Conservation (phyloP, 2,329 filamentous ascomycete species). For the Cercospora janseana region DNA sequence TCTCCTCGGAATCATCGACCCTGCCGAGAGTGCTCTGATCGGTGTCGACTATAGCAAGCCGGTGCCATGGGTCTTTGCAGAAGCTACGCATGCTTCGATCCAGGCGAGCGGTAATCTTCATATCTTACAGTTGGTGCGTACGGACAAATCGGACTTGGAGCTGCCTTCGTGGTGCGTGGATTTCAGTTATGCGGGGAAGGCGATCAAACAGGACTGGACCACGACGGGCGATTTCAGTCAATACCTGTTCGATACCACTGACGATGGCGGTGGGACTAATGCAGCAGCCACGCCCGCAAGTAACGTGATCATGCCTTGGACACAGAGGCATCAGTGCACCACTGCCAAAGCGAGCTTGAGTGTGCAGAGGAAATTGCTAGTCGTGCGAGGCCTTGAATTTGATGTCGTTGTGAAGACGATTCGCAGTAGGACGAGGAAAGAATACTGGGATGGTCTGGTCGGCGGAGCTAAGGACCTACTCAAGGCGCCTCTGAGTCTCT, state of each 20-base stretch:
- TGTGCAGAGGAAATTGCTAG: not conserved
- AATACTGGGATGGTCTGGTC: not conserved
- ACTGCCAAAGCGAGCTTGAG: slow-evolving; percentile 4
- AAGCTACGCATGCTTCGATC: not conserved
- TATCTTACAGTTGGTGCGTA: not conserved
- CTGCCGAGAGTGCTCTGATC: not conserved
- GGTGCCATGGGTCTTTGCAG: not conserved
- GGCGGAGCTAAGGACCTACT: not conserved
- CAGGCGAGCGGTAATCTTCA: not conserved
- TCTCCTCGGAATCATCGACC: not conserved
- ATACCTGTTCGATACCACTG: not conserved
- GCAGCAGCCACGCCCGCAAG: not conserved
- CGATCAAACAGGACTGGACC: not conserved
- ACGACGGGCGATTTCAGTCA: slow-evolving; percentile 3
- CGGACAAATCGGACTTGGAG: not conserved
- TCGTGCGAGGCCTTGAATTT: not conserved
- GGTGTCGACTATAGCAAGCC: not conserved
- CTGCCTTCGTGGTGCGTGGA: slow-evolving; percentile 1
- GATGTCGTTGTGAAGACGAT: slow-evolving; percentile 3
- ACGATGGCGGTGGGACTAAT: not conserved
- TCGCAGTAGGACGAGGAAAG: not conserved
- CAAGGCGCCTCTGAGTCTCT: not conserved
- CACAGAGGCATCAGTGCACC: not conserved
- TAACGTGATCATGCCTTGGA: not conserved
- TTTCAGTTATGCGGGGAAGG: not conserved